A percentile compares a stretch with the other conserved stretches of the same genome.
Evolutionary conservation across 371 early-diverging fungal species (phyloP).

Genomic region (Mucor plumbeus): DNA sequence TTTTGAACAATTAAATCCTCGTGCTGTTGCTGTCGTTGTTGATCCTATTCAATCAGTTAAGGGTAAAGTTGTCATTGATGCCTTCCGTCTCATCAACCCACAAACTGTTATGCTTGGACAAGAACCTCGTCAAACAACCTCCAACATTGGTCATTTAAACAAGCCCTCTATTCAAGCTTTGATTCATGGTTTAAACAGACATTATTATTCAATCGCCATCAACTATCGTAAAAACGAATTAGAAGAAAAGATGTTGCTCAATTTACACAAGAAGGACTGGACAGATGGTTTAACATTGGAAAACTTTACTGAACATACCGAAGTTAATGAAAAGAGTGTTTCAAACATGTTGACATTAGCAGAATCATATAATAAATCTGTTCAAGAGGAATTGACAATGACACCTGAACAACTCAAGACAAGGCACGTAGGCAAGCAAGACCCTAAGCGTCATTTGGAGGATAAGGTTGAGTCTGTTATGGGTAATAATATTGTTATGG

Average conservation of each 20-base stretch:
- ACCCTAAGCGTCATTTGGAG: slow-evolving; percentile 97
- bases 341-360: slow-evolving; percentile 85
- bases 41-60: slow-evolving; percentile 99
- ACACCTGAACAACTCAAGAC: slow-evolving; percentile 94
- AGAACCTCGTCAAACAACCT: slow-evolving; percentile 99
- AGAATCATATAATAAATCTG: slow-evolving; percentile 94
- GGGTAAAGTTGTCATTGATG: slow-evolving; percentile 99
- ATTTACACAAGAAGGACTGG: slow-evolving; percentile 99
- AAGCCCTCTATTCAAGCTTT: slow-evolving; percentile 99
- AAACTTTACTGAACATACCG: slow-evolving; percentile 84
- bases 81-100: slow-evolving; percentile 98
- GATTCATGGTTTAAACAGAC: slow-evolving; percentile 99
- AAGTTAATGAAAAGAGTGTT: slow-evolving; percentile 83
- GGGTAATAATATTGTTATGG: slow-evolving; percentile 95
- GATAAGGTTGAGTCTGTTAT: slow-evolving; percentile 88
- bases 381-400: slow-evolving; percentile 93
- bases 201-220: slow-evolving; percentile 99
- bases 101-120: slow-evolving; percentile 88
- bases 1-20: slow-evolving; percentile 96
- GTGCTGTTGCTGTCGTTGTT: slow-evolving; percentile 99
- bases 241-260: slow-evolving; percentile 99
- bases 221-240: slow-evolving; percentile 99
- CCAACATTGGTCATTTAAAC: slow-evolving; percentile 99
- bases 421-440: slow-evolving; percentile 98
- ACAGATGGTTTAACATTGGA: slow-evolving; percentile 92